phyloP scores from a whole-genome alignment of 345 rosid genomes.

The Microcos paniculata region DNA sequence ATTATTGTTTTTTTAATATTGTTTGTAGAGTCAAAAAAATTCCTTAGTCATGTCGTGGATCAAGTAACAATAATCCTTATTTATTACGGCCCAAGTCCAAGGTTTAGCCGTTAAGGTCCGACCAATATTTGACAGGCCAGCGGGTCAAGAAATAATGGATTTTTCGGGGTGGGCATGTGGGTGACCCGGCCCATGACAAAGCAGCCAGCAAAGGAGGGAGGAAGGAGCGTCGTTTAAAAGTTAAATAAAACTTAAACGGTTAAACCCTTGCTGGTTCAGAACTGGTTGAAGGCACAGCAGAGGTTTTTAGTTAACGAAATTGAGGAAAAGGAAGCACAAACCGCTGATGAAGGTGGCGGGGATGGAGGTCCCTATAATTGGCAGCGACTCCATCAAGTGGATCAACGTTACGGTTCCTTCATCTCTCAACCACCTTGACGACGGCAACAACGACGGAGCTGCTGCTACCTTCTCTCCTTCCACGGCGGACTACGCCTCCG shows the following conservation, averaged over 20 bases:
- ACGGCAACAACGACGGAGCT: neutral
- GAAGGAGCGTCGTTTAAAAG: neutral
- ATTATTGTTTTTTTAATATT: no score
- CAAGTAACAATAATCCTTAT: no score
- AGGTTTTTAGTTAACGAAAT: neutral
- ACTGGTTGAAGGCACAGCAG: neutral
- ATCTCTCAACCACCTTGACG: slow-evolving; percentile 12
- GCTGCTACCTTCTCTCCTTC: slow-evolving; percentile 33
- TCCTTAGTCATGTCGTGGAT: no score
- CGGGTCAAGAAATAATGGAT: no score
- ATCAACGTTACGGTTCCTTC: slow-evolving; percentile 53
- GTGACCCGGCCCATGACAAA: neutral
- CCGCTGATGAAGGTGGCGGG: slow-evolving; percentile 35
- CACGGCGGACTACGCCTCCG: slow-evolving; percentile 55
- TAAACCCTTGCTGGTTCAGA: neutral
- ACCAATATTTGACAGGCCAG: no score
- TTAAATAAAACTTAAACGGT: neutral
- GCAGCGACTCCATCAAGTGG: slow-evolving; percentile 71
- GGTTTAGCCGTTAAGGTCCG: no score
- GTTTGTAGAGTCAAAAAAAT: no score
- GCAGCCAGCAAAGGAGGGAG: neutral
- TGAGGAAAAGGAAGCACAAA: neutral
- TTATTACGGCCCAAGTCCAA: no score
- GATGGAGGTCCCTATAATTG: slow-evolving; percentile 66
- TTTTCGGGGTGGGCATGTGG: no score